Conservation (phyloP, 2,329 filamentous ascomycete genomes). For the Zalaria sp. region DNA sequence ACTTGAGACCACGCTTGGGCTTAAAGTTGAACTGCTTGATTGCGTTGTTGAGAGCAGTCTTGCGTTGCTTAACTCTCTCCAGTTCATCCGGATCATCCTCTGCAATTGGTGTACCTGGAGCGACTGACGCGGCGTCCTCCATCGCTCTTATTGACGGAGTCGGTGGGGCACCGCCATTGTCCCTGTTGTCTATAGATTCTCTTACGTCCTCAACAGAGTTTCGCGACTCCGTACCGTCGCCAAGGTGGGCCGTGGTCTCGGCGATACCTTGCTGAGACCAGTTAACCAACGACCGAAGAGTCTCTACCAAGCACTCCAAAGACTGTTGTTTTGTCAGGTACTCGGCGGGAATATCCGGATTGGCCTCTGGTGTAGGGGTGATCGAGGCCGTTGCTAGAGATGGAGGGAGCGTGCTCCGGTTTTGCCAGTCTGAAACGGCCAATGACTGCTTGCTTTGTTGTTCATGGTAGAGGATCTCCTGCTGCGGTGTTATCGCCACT, state of each 20-base stretch:
- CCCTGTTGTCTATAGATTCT: constrained; percentile 61
- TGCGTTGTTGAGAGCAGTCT: constrained; percentile 81
- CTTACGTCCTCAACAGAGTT: constrained; percentile 46
- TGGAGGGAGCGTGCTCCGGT: constrained; percentile 71
- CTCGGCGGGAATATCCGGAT: constrained; percentile 64
- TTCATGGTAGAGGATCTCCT: constrained; percentile 82
- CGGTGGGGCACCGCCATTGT: constrained; percentile 39
- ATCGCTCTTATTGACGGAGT: constrained; percentile 32
- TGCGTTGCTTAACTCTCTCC: constrained; percentile 88
- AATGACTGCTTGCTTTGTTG: constrained; percentile 44
- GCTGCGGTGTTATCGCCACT: constrained; percentile 56
- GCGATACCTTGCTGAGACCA: constrained; percentile 65
- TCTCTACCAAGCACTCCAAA: constrained; percentile 76
- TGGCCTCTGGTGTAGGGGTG: constrained; percentile 18
- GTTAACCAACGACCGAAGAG: constrained; percentile 76
- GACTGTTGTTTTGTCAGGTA: constrained; percentile 85
- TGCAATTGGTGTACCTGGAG: constrained; percentile 23
- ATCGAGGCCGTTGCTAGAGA: constrained; percentile 72
- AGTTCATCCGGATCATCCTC: constrained; percentile 89
- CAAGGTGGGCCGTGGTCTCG: constrained; percentile 29
- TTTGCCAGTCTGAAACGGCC: constrained; percentile 64
- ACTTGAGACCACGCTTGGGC: constrained; percentile 82
- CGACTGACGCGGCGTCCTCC: constrained; percentile 13
- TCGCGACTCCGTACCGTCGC: constrained; percentile 26
- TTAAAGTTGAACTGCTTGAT: constrained; percentile 96